Evolutionary conservation across 2,329 filamentous ascomycete genomes (phyloP), one percentile per base, ranked within the genome.

Genomic region (Huntiella moniliformis): DNA sequence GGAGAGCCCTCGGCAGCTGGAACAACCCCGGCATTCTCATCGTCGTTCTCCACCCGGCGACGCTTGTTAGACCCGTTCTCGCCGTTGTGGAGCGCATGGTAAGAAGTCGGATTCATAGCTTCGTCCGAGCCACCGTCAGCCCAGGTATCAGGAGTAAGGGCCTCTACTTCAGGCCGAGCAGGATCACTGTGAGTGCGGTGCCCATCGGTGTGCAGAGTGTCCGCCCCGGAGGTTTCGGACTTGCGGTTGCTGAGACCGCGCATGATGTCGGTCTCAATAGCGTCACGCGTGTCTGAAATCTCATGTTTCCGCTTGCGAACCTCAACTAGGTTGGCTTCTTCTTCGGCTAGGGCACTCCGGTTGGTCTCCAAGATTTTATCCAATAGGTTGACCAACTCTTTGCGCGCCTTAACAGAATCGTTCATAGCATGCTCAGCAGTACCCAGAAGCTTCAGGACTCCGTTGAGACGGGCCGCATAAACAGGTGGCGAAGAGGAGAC

Each of bases 201-300:
- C 8, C 40, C 33, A 12, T 36, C 33, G 34, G 15, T 28, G n/a
- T 33, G 32, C 12, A 35, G 17, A 22, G 34, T n/a, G 11, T 31
- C 36, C 18, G 32, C 18, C 10, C 22, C 12, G 12, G 16, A 37
- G 17, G 73, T 68, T 45, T 66, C 66, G 6, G 77, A 71, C 1
- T 74, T 71, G 22, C 22, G 22, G 22, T 10, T 28, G 11, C 77
- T 75, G 16, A 94, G 70, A 6, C 83, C 84, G 44, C 81, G 76
- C 72, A 98, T 85, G 53, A 98, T 96, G 42, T 76, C 79, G 53
- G 88, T 76, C 60, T 98, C 91, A 5, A 98, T 86, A 41, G 91
- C 81, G 44, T 79, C 77, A 61, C 92, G 93, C 63, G 84, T 87
- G 13, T 69, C 65, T 54, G 95, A 87, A 12, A 86, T 83, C 47